Percentiles rank a stretch among this genome's conserved stretches.
Conservation (phyloP, 2,329 filamentous ascomycete species). For the Aspergillus latus region DNA sequence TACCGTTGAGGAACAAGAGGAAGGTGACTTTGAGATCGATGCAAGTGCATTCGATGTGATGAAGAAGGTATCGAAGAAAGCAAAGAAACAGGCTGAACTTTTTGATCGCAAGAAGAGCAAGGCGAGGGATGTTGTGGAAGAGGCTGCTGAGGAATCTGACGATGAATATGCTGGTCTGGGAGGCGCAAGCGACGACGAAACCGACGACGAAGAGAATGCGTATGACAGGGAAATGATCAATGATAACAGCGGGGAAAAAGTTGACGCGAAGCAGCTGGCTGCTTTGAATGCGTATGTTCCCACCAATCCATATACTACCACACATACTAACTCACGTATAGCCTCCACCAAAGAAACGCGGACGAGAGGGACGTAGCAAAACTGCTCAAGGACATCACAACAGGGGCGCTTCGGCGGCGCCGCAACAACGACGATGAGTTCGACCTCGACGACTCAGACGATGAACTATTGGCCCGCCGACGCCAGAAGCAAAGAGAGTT, state of each 20-base stretch:
- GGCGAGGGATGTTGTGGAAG: slow-evolving; percentile 82
- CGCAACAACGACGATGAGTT: slow-evolving; percentile 71
- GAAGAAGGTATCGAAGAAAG: slow-evolving; percentile 61
- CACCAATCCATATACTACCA: slow-evolving; percentile 6
- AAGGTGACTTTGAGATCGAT: slow-evolving; percentile 38
- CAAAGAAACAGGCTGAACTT: slow-evolving; percentile 54
- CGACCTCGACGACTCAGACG: slow-evolving; percentile 86
- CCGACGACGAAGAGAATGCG: slow-evolving; percentile 71
- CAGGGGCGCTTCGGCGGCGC: slow-evolving; percentile 80
- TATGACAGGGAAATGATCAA: slow-evolving; percentile 87
- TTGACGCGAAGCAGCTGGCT: slow-evolving; percentile 77
- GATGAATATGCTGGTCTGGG: slow-evolving; percentile 96
- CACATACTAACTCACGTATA: slow-evolving; percentile 40
- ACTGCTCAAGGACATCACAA: slow-evolving; percentile 89
- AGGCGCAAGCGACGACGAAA: slow-evolving; percentile 83
- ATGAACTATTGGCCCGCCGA: slow-evolving; percentile 70
- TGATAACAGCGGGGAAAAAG: slow-evolving; percentile 73
- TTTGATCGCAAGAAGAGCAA: slow-evolving; percentile 86
- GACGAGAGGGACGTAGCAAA: slow-evolving; percentile 89
- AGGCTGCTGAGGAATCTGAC: slow-evolving; percentile 95
- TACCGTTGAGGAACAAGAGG: slow-evolving; percentile 46
- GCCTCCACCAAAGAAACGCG: slow-evolving; percentile 72
- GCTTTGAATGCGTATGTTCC: slow-evolving; percentile 80
- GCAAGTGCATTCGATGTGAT: slow-evolving; percentile 67
- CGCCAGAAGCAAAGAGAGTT: slow-evolving; percentile 85